Evolutionary conservation across 2,329 filamentous ascomycete species (phyloP).

Genomic region (Fusarium illudens): DNA sequence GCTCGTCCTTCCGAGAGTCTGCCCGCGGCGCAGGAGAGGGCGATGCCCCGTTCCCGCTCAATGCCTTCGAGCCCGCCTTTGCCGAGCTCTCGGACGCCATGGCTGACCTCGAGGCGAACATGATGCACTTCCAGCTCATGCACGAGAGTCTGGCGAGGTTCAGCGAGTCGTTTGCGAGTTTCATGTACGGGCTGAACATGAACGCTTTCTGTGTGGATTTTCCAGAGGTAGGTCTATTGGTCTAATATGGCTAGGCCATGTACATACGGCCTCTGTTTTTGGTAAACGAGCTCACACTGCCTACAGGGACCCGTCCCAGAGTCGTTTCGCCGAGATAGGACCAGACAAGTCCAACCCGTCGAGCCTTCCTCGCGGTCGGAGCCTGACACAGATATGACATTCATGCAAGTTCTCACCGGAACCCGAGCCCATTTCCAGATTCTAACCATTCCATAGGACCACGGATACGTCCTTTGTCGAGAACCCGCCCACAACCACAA

Average conservation of each 20-base stretch:
- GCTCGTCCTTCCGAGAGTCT: constrained; percentile 85
- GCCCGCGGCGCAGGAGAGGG: constrained; percentile 63
- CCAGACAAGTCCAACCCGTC: constrained; percentile 59
- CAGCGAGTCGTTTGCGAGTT: constrained; percentile 94
- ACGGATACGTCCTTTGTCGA: constrained; percentile 93
- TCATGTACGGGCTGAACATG: constrained; percentile 97
- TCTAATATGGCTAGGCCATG: not conserved
- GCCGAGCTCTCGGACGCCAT: constrained; percentile 93
- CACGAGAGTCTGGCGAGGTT: constrained; percentile 94
- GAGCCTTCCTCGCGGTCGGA: constrained; percentile 45
- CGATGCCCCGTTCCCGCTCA: constrained; percentile 73
- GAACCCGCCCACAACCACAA: constrained; percentile 71
- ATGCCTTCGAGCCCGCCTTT: constrained; percentile 87
- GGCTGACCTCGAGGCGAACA: constrained; percentile 95
- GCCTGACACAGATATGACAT: constrained; percentile 77
- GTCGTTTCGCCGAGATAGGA: constrained; percentile 76
- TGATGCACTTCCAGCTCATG: constrained; percentile 97
- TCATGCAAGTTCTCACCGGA: constrained; percentile 69
- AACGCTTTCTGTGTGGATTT: constrained; percentile 99
- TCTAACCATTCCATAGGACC: constrained; percentile 65
- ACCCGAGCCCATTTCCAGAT: not conserved
- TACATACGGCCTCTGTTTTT: not conserved
- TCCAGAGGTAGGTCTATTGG: constrained; percentile 72
- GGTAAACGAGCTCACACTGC: constrained; percentile 7
- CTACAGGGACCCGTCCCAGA: constrained; percentile 80